Conservation (phyloP, 2,329 filamentous ascomycete genomes). For the Fusarium anguioides region DNA sequence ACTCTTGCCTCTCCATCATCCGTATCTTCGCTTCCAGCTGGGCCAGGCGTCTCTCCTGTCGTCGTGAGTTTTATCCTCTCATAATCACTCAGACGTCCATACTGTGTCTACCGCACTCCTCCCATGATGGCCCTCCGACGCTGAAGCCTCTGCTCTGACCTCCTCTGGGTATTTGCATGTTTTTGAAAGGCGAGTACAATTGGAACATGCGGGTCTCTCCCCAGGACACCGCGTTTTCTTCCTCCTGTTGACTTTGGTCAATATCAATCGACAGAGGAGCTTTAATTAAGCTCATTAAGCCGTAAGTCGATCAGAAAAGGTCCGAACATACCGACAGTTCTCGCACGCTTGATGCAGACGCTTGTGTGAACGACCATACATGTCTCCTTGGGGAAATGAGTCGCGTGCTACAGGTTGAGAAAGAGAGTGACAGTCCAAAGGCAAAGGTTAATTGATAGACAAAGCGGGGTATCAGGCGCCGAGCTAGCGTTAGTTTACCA, state of each 20-base stretch:
- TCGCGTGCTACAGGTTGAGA: background rate
- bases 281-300: too few species aligned
- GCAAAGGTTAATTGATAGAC: too few species aligned
- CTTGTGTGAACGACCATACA: constrained; percentile 2
- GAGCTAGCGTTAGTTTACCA: too few species aligned
- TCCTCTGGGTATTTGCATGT: constrained; percentile 3
- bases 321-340: constrained; percentile 3
- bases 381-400: background rate
- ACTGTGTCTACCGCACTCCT: background rate
- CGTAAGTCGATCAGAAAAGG: too few species aligned
- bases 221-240: constrained; percentile 8
- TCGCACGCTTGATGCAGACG: constrained; percentile 4
- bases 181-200: background rate
- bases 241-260: background rate
- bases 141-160: background rate
- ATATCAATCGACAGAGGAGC: too few species aligned
- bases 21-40: constrained; percentile 3
- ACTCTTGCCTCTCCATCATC: constrained; percentile 1
- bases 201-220: background rate
- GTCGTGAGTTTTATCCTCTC: background rate
- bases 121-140: background rate
- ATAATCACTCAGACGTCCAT: background rate
- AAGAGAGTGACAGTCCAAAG: background rate
- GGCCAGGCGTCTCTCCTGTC: background rate
- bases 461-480: background rate